Evolutionary conservation across 306 rosid species (phyloP), one percentile per base, ranked within the genome.

Genomic region (Dalbergia oliveri): DNA sequence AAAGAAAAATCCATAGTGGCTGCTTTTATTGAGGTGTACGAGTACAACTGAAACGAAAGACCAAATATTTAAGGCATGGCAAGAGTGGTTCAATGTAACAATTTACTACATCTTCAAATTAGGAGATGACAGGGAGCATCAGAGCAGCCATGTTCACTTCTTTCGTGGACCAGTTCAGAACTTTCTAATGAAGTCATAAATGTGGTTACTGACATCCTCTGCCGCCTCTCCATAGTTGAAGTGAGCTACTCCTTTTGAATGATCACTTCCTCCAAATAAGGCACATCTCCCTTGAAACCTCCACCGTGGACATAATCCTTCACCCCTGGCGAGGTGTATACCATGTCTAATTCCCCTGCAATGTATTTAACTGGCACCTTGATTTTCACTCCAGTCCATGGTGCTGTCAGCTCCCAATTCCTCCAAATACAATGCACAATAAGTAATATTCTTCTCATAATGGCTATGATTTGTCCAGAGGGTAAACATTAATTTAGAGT

Each of bases 161-260:
- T 37, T 37, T 37, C 41, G 41, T 37, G 41, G 5, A 37, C 7
- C 41, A 39, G 8, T 50, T 65, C 34, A 76, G 73, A 85, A 85
- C 77, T 72, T 85, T 1, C 15, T 77, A 11, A 85, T 72, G 59
- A 72, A 81, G 58, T 66, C 60, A 14, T 67, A 68, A 23, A 85
- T 85, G 75, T 81, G 88, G 23, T 72, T 60, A 37, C 49, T 78
- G 67, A 61, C 18, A 5, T 81, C 83, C 45, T 45, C 56, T 2
- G 88, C 70, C 11, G 78, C 72, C 69, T 85, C 86, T 67, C 77
- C 81, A 58, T 77, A 77, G 81, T 81, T 85, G 41, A 77, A 85
- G 73, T 85, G 88, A 26, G 72, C 85, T 0, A 77, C 83, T 7
- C 85, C 83, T 67, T 81, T 54, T 77, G 85, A 21, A 85, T 51